Evolutionary conservation across 441 rosid species (phyloP).

Genomic region (Sinapis alba): DNA sequence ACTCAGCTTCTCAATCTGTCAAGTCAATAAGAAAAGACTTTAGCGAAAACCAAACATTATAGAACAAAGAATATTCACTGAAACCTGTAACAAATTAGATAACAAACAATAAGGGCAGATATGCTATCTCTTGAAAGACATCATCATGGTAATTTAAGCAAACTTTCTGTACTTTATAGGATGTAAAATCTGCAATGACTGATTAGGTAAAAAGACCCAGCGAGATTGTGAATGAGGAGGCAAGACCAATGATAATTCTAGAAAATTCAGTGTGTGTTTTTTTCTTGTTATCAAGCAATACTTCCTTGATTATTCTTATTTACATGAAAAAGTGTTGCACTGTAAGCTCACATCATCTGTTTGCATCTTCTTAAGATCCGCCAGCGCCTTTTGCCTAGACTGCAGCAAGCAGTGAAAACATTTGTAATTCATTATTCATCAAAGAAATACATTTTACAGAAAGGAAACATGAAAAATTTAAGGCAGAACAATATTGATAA

Average conservation of each 20-base stretch:
- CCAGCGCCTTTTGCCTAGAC: constrained; percentile 81
- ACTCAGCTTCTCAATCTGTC: constrained; percentile 75
- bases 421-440: background rate
- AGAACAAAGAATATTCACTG: background rate
- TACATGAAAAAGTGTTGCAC: constrained; percentile 36
- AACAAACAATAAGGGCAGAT: background rate
- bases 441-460: background rate
- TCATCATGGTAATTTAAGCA: constrained; percentile 2
- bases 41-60: constrained; percentile 19
- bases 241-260: constrained; percentile 8
- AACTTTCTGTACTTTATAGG: background rate
- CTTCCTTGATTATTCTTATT: constrained; percentile 30
- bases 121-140: background rate
- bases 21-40: constrained; percentile 9
- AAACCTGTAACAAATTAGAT: background rate
- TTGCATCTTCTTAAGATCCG: constrained; percentile 75
- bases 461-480: background rate
- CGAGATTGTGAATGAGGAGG: constrained; percentile 5
- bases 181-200: background rate
- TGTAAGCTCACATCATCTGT: constrained; percentile 61
- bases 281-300: constrained; percentile 24
- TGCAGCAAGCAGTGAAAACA: constrained; percentile 48
- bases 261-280: constrained; percentile 4
- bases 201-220: background rate
- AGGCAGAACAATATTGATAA: constrained; percentile 1